Percentiles rank a stretch among this genome's conserved stretches.
Conservation (phyloP, 805 yeast genomes). For the Candida easanensis region DNA sequence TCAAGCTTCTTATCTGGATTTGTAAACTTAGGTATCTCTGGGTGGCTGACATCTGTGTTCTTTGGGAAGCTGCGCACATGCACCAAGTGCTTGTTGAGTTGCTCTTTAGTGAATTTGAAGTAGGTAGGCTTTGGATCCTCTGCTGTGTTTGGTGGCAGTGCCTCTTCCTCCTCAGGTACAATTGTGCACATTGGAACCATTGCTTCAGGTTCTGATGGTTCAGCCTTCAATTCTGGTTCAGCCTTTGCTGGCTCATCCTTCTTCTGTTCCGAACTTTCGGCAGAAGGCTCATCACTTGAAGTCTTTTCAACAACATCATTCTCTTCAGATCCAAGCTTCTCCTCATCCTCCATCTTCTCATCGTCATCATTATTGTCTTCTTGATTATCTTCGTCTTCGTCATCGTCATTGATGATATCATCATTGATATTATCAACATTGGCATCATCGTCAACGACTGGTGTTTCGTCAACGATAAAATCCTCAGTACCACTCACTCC, state of each 20-base stretch:
- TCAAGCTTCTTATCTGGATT: slow-evolving; percentile 17
- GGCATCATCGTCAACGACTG: not conserved
- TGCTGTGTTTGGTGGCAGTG: slow-evolving; percentile 22
- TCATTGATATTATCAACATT: not conserved
- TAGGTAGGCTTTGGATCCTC: slow-evolving; percentile 26
- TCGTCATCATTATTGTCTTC: too few relatives aligned
- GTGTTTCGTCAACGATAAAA: not conserved
- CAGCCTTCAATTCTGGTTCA: not conserved
- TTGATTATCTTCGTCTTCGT: too few relatives aligned
- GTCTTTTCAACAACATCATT: not conserved
- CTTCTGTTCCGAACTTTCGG: too few relatives aligned
- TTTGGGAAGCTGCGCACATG: slow-evolving; percentile 14
- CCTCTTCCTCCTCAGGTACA: slow-evolving; percentile 11
- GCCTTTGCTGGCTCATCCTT: not conserved
- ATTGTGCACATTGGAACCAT: not conserved
- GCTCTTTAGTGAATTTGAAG: slow-evolving; percentile 13
- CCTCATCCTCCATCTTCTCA: too few relatives aligned
- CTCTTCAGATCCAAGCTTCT: not conserved
- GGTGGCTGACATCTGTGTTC: slow-evolving; percentile 13
- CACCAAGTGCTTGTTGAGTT: slow-evolving; percentile 12
- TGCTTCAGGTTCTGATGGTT: not conserved
- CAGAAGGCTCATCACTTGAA: too few relatives aligned
- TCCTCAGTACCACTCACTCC: not conserved
- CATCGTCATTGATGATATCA: not conserved
- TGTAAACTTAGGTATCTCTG: slow-evolving; percentile 14